A percentile compares a stretch with the other conserved stretches of the same genome.
Conservation (phyloP, 441 rosid species). For the Gossypium gossypioides region DNA sequence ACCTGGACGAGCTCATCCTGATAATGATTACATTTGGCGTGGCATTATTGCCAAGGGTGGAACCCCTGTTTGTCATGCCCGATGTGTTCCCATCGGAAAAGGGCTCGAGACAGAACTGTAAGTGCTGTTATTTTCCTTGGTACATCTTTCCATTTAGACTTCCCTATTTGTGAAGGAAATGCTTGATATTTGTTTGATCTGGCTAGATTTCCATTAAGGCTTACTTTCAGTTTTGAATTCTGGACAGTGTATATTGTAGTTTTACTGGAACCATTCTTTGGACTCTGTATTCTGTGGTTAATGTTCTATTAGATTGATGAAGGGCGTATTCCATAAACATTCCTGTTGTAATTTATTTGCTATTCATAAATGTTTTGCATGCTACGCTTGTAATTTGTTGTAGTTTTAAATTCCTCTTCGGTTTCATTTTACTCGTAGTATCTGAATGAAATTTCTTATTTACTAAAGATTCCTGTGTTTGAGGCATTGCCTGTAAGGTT, state of each 20-base stretch:
- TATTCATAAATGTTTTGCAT: background rate
- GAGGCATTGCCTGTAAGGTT: background rate
- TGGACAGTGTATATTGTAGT: conserved; percentile 13
- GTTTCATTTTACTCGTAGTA: background rate
- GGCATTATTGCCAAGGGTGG: conserved; percentile 75
- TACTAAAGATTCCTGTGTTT: background rate
- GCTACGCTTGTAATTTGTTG: background rate
- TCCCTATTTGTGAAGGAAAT: background rate
- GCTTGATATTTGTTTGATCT: conserved; percentile 31
- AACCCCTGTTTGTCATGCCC: conserved; percentile 64
- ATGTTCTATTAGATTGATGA: too few relatives aligned
- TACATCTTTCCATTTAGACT: background rate
- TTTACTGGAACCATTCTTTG: background rate
- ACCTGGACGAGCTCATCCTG: conserved; percentile 24
- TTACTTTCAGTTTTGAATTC: conserved; percentile 13
- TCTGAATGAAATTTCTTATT: background rate
- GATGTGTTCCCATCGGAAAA: conserved; percentile 57
- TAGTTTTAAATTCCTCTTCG: background rate
- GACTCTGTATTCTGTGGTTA: background rate
- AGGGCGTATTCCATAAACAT: background rate
- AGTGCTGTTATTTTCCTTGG: conserved; percentile 22
- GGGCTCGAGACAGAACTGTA: conserved; percentile 50
- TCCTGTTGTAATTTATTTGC: background rate
- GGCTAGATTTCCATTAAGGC: background rate
- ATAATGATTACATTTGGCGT: conserved; percentile 62